Evolutionary conservation across 208 protist species (phyloP), one percentile per base, ranked within the genome.

Genomic region (Wallacemonas rigidus): DNA sequence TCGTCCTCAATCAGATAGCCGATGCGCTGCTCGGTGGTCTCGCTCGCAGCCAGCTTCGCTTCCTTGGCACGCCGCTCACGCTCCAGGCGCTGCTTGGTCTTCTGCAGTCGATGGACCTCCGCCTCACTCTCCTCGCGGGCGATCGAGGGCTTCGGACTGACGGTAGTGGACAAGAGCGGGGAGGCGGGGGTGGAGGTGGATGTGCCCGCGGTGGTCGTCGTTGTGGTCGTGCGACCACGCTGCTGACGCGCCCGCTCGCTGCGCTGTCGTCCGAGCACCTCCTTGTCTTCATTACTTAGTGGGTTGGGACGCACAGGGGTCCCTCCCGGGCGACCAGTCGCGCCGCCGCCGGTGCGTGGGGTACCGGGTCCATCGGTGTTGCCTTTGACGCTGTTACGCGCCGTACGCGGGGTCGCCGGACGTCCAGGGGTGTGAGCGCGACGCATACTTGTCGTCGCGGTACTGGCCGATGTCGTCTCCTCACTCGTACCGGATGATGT

Each of bases 1-100:
- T 93, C 88, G 53, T 86, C 80, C 12, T 77, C 54, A 54, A 72
- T 14, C 3, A 88, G 35, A 55, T 79, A 73, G 45, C 35, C 15
- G 12, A 78, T 51, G 48, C 61, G 56, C 44, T 79, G 71, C 44
- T 67, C 70, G 45, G 8, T 12, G 2, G 26, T 55, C n/a, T 74
- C 58, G 3, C 39, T 9, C 40, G 65, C 41, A 5, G 53, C 51
- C 11, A 40, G 40, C 50, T 26, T 68, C 26, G 36, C 54, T 15
- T 68, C 77, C 26, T 50, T 41, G 55, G 17, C 58, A 58, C 55
- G 44, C 40, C 50, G 48, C 63, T 54, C 26, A 17, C 44, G 35
- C 47, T 61, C 51, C 64, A 68, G 15, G 64, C 54, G 39, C 70
- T 62, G 44, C 17, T 36, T 62, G 6, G 39, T 65, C 47, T 35